These are phyloP conservation scores for Fragaria nilgerrensis DNA, from an alignment of 306 rosid species.

Conservation along the genomic window DNA sequence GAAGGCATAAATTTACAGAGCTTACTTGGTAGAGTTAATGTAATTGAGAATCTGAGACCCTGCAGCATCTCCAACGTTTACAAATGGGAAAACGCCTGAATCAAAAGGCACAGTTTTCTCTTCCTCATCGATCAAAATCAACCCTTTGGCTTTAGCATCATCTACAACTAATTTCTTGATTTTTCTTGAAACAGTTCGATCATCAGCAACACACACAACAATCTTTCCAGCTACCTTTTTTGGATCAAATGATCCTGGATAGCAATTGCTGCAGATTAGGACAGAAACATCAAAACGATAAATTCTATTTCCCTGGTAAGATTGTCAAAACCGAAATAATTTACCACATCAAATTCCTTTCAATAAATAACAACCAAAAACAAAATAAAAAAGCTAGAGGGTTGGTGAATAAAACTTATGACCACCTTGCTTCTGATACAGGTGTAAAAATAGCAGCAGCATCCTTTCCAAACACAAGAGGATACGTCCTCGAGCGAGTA, in stretches of 20 bases:
- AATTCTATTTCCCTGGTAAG: not conserved
- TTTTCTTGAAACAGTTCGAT: conserved; percentile 46
- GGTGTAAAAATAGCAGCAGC: conserved; percentile 66
- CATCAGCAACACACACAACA: conserved; percentile 63
- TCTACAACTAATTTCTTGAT: conserved; percentile 76
- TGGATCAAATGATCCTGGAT: conserved; percentile 81
- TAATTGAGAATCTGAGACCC: conserved; percentile 71
- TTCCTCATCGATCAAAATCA: conserved; percentile 55
- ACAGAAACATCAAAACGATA: not conserved
- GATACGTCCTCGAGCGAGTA: conserved; percentile 50
- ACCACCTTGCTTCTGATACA: conserved; percentile 81
- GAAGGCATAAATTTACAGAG: not conserved
- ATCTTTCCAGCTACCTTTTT: conserved; percentile 63
- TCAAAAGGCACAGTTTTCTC: conserved; percentile 58
- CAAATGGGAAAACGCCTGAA: conserved; percentile 70
- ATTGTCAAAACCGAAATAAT: not conserved
- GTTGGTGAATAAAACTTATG: conserved; percentile 17
- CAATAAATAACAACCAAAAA: not conserved
- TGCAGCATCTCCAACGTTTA: conserved; percentile 54
- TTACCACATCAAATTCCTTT: not conserved
- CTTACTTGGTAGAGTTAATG: conserved; percentile 80
- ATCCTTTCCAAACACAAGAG: conserved; percentile 66
- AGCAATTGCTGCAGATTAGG: conserved; percentile 66
- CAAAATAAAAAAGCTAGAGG: not conserved
- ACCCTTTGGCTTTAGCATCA: conserved; percentile 75